Evolutionary conservation across 208 protist genomes (phyloP), one percentile per base, ranked within the genome.

Genomic region (Trypanosoma melophagium): DNA sequence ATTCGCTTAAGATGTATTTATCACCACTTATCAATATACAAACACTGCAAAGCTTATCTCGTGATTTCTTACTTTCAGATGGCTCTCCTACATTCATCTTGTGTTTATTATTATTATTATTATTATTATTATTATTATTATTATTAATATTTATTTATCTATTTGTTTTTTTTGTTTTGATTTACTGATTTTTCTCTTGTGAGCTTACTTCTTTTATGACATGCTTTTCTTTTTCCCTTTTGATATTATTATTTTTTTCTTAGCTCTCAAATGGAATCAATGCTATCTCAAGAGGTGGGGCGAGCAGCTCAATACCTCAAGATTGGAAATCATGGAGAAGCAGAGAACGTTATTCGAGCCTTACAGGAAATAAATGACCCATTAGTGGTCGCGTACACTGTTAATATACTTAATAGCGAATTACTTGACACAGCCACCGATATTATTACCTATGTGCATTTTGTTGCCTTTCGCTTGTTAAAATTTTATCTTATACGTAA

Each of bases 401-500:
- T 64, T 10, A 59, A 65, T 14, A 51, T 81, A n/a, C 71, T 93
- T 22, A 66, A 80, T 14, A 55, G 47, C 12, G 70, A 63, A 2
- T 44, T 71, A 41, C 49, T 62, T 35, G 51, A 59, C 12, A 53
- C 83, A 14, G 59, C 42, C 7, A 38, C 35, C 12, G 67, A 77
- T 14, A 47, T 54, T 19, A 69, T 74, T 28, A 38, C 44, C 13
- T 95, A 91, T 54, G 59, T 81, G 17, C 84, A 86, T 55, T 95
- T 95, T 56, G 70, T 85, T 0, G 69, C 84, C 0, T 69, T 95
- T 41, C 83, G 86, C 28, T 66, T 92, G n/a, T 59, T 92, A 28
- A 67, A 73, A 4, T 88, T 81, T 58, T 75, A 72, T 28, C 61
- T 95, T 7, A 83, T 76, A 42, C 76, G 83, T 17, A 52, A 80